A percentile compares a stretch with the other conserved stretches of the same genome.
Conservation (phyloP, 257 asterid genomes). For the Linaria vulgaris region DNA sequence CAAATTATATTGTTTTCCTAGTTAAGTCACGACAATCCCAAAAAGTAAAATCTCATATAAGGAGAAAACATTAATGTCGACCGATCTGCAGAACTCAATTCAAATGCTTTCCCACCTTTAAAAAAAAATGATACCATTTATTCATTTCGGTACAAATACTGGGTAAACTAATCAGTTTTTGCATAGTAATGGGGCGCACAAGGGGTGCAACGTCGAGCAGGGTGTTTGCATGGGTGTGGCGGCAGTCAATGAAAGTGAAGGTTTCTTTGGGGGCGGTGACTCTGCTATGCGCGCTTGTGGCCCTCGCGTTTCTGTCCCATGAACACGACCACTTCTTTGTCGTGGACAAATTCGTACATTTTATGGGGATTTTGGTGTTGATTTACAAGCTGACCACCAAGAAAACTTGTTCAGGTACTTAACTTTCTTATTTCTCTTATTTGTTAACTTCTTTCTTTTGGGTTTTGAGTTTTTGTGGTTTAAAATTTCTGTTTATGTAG, state of each 20-base stretch:
- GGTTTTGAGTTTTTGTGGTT: neutral
- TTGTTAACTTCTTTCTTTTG: neutral
- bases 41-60: too few species aligned
- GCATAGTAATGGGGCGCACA: constrained; percentile 83
- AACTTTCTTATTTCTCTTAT: too few species aligned
- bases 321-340: constrained; percentile 61
- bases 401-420: constrained; percentile 86
- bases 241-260: constrained; percentile 74
- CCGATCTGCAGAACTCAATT: too few species aligned
- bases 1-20: too few species aligned
- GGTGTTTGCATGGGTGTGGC: constrained; percentile 72
- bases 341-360: constrained; percentile 61
- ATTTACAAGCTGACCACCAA: constrained; percentile 75
- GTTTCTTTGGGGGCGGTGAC: constrained; percentile 42
- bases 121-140: too few species aligned
- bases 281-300: constrained; percentile 47
- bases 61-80: too few species aligned
- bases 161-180: too few species aligned
- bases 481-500: neutral
- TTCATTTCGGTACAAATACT: too few species aligned
- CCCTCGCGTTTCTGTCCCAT: constrained; percentile 50
- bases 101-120: too few species aligned
- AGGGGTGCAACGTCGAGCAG: constrained; percentile 56
- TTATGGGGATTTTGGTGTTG: constrained; percentile 63
- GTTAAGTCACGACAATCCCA: too few species aligned